These are phyloP conservation scores for Amanita polypyramis DNA, from an alignment of 768 basidiomycete genomes.

Conservation along the genomic window DNA sequence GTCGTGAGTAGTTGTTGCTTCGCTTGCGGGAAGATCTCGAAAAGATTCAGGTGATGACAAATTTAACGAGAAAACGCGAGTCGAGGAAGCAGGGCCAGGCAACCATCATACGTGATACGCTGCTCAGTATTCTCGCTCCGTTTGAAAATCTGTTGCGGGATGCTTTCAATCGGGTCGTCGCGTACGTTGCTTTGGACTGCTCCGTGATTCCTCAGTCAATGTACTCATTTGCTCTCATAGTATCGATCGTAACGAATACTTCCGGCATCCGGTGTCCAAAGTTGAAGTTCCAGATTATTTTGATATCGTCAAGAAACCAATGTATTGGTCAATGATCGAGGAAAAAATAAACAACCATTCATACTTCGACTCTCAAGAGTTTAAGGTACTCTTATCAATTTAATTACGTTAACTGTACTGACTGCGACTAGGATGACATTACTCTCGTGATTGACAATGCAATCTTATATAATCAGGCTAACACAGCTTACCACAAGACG, in stretches of 20 bases:
- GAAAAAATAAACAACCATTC: constrained; percentile 71
- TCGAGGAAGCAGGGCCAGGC: constrained; percentile 64
- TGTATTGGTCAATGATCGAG: constrained; percentile 83
- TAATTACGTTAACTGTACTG: not conserved
- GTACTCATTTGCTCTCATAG: constrained; percentile 25
- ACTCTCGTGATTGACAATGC: constrained; percentile 80
- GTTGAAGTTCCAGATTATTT: constrained; percentile 85
- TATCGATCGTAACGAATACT: constrained; percentile 62
- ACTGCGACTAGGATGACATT: constrained; percentile 54
- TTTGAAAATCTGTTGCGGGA: constrained; percentile 49
- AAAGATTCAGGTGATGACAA: constrained; percentile 52
- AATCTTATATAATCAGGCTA: constrained; percentile 71
- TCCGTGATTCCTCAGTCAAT: not conserved
- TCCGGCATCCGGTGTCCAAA: constrained; percentile 75
- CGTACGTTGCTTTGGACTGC: constrained; percentile 34
- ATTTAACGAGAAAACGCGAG: constrained; percentile 70
- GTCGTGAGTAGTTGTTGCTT: constrained; percentile 34
- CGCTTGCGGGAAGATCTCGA: constrained; percentile 71
- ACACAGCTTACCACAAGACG: constrained; percentile 57
- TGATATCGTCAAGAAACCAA: constrained; percentile 74
- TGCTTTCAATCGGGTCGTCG: constrained; percentile 60
- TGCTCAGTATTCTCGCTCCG: constrained; percentile 57
- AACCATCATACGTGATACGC: constrained; percentile 53
- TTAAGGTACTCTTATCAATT: constrained; percentile 40
- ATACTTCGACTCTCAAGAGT: constrained; percentile 69